A percentile compares a stretch with the other conserved stretches of the same genome.
Evolutionary conservation across 2,329 filamentous ascomycete species (phyloP).

Genomic region (Alternaria angustiovoidea): DNA sequence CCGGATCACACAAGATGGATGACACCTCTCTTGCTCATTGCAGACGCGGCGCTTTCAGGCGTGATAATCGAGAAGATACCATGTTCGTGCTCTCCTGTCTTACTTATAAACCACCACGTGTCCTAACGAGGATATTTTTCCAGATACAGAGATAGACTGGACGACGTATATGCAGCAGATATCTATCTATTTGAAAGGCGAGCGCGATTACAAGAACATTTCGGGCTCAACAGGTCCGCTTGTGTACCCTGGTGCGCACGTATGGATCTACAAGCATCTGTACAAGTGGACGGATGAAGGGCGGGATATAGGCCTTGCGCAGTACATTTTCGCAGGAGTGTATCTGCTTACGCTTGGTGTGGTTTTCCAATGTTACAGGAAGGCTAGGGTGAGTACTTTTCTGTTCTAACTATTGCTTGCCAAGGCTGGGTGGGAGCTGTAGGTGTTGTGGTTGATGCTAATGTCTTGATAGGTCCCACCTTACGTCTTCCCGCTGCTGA

Average conservation of each 20-base stretch:
- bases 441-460: constrained; percentile 1
- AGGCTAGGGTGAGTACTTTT: constrained; percentile 66
- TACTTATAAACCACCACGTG: constrained; percentile 31
- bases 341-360: constrained; percentile 79
- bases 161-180: constrained; percentile 96
- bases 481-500: constrained; percentile 84
- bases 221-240: constrained; percentile 89
- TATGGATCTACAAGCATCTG: constrained; percentile 85
- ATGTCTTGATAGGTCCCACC: constrained; percentile 71
- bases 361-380: constrained; percentile 83
- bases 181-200: constrained; percentile 77
- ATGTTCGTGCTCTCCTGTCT: constrained; percentile 65
- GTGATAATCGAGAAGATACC: constrained; percentile 82
- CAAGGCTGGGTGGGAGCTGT: background rate
- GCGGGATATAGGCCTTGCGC: constrained; percentile 78
- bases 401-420: background rate
- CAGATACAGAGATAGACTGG: constrained; percentile 99
- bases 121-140: background rate
- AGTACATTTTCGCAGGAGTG: constrained; percentile 80
- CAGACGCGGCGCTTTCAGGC: constrained; percentile 75
- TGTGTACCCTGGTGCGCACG: constrained; percentile 93
- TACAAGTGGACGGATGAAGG: constrained; percentile 81
- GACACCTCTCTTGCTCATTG: constrained; percentile 69
- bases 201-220: constrained; percentile 87
- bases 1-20: constrained; percentile 69